Evolutionary conservation across 2,329 filamentous ascomycete species (phyloP).

Genomic region (Chlorencoelia australis): DNA sequence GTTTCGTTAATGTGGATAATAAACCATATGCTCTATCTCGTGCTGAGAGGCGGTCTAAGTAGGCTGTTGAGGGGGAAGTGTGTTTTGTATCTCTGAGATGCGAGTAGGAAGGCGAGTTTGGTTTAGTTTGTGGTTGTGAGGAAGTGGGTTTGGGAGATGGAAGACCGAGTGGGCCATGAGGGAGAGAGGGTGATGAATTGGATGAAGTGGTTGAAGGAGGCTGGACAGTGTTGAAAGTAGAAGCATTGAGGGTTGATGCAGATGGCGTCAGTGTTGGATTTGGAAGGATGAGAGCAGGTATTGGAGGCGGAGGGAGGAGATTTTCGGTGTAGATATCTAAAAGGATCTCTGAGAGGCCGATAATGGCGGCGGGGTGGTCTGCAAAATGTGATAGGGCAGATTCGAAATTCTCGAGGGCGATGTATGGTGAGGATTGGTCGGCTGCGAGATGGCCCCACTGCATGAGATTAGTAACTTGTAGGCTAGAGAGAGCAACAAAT

Average conservation of each 20-base stretch:
- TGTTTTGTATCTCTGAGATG: slow-evolving; percentile 6
- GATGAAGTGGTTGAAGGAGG: slow-evolving; percentile 10
- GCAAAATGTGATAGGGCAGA: slow-evolving; percentile 68
- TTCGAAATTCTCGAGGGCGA: slow-evolving; percentile 71
- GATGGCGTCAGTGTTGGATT: slow-evolving; percentile 16
- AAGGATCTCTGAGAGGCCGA: slow-evolving; percentile 75
- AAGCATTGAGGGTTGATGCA: slow-evolving; percentile 17
- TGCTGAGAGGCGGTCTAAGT: slow-evolving; percentile 67
- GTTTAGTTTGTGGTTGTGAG: background rate
- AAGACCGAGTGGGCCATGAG: slow-evolving; percentile 22
- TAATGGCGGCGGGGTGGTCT: slow-evolving; percentile 70
- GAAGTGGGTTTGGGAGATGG: slow-evolving; percentile 17
- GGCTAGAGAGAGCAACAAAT: slow-evolving; percentile 20
- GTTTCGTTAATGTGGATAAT: slow-evolving; percentile 71
- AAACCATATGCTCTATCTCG: slow-evolving; percentile 82
- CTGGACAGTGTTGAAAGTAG: background rate
- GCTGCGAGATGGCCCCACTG: slow-evolving; percentile 26
- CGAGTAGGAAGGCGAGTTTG: slow-evolving; percentile 6
- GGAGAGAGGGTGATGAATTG: slow-evolving; percentile 6
- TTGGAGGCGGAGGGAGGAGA: slow-evolving; percentile 47
- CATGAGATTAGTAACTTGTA: slow-evolving; percentile 21
- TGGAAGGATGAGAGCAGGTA: slow-evolving; percentile 26
- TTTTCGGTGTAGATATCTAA: slow-evolving; percentile 73
- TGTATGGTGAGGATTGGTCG: slow-evolving; percentile 38
- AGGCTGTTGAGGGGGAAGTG: slow-evolving; percentile 14